These are phyloP conservation scores for Alternaria triticina DNA, from an alignment of 2,329 filamentous ascomycete species.

Conservation along the genomic window DNA sequence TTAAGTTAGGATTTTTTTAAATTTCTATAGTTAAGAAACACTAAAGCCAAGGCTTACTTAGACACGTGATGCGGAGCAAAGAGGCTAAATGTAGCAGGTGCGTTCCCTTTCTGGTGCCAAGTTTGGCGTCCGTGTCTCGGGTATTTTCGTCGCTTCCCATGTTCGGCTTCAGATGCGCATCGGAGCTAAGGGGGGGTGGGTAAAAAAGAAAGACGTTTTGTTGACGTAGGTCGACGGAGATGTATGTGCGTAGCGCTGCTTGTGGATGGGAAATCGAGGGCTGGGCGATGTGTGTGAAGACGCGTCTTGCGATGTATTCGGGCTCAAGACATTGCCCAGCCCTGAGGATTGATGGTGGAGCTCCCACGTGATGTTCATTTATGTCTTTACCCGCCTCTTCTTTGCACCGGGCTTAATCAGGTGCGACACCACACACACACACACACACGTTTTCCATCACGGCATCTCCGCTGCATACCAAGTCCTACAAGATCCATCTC, in stretches of 20 bases:
- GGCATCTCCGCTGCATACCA: background rate
- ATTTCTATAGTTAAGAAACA: no score
- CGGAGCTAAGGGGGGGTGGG: background rate
- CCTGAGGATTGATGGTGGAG: background rate
- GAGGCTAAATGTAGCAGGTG: slow-evolving; percentile 8
- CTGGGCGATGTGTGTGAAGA: background rate
- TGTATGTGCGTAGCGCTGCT: no score
- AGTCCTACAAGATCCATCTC: background rate
- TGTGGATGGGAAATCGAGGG: background rate
- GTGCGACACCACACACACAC: background rate
- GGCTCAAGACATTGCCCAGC: no score
- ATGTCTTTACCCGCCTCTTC: background rate
- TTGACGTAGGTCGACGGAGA: no score
- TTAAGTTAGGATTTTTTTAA: no score
- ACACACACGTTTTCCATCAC: background rate
- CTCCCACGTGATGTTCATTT: background rate
- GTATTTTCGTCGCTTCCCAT: background rate
- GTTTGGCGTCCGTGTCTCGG: slow-evolving; percentile 5
- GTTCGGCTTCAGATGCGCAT: background rate
- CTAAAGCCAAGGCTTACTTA: no score
- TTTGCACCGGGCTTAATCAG: background rate
- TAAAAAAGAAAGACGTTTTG: background rate
- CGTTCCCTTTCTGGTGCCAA: background rate
- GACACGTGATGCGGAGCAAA: background rate
- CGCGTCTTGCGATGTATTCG: background rate